Percentiles rank a stretch among this genome's conserved stretches.
Evolutionary conservation across 2,329 filamentous ascomycete genomes (phyloP).

Genomic region (Verticillium isaacii): DNA sequence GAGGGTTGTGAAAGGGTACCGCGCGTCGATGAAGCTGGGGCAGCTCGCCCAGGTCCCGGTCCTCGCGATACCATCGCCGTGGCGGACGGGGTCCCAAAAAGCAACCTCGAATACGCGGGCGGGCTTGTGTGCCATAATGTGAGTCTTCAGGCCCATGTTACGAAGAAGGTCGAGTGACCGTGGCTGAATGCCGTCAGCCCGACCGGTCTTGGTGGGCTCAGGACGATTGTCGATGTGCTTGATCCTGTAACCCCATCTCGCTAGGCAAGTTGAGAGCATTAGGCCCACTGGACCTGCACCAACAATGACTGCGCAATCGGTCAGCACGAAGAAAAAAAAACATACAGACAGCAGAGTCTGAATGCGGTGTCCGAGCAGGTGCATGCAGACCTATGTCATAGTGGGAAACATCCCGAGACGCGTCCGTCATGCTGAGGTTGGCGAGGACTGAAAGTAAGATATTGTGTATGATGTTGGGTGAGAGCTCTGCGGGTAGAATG

Average conservation of each 20-base stretch:
- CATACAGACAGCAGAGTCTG: too few relatives aligned
- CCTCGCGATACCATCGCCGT: conserved; percentile 53
- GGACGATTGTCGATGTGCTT: conserved; percentile 91
- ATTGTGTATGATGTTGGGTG: neutral
- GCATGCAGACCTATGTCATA: neutral
- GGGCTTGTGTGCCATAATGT: conserved; percentile 82
- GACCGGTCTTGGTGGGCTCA: conserved; percentile 78
- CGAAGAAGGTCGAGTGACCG: conserved; percentile 80
- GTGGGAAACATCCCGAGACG: neutral
- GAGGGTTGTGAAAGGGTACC: conserved; percentile 66
- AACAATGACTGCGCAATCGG: conserved; percentile 61
- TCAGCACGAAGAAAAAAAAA: neutral
- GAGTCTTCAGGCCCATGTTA: conserved; percentile 85
- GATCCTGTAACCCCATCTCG: conserved; percentile 90
- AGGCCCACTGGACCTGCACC: conserved; percentile 87
- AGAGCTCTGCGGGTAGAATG: neutral
- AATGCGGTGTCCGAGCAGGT: neutral
- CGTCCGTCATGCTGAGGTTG: neutral
- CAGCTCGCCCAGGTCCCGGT: conserved; percentile 82
- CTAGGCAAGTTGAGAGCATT: conserved; percentile 80
- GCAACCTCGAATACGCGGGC: conserved; percentile 79
- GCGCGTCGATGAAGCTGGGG: conserved; percentile 73
- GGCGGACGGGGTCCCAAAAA: conserved; percentile 63
- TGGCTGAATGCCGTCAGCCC: conserved; percentile 88
- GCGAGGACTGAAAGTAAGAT: neutral